phyloP scores from a whole-genome alignment of 2,329 filamentous ascomycete species.

The Falciphora oryzae region DNA sequence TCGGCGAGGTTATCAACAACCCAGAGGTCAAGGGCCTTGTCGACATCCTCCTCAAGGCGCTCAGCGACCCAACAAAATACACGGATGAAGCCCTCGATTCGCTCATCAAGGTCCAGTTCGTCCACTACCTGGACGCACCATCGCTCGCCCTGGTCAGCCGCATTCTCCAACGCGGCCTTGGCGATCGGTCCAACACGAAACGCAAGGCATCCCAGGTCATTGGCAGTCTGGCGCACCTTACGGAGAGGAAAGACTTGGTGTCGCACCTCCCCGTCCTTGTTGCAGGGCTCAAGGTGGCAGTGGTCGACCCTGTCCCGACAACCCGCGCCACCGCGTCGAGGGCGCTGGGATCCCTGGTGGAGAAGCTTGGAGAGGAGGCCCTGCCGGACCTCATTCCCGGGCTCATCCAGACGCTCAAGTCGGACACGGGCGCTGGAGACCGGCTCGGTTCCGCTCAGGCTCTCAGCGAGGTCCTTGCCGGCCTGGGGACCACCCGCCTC shows the following conservation, averaged over 20 bases:
- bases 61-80: conserved; percentile 95
- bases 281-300: conserved; percentile 78
- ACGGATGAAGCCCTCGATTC: conserved; percentile 91
- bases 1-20: conserved; percentile 97
- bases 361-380: conserved; percentile 95
- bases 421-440: conserved; percentile 93
- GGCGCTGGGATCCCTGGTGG: conserved; percentile 90
- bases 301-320: conserved; percentile 93
- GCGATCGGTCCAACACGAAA: conserved; percentile 90
- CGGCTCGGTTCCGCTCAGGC: conserved; percentile 94
- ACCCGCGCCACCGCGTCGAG: conserved; percentile 95
- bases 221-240: conserved; percentile 92
- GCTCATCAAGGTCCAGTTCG: conserved; percentile 96
- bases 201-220: conserved; percentile 96
- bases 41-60: conserved; percentile 84
- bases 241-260: conserved; percentile 89
- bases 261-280: conserved; percentile 89
- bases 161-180: conserved; percentile 87
- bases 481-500: conserved; percentile 82
- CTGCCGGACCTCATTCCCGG: conserved; percentile 95
- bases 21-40: conserved; percentile 94
- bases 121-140: conserved; percentile 96
- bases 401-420: conserved; percentile 96
- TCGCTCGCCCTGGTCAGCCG: conserved; percentile 92
- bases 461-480: conserved; percentile 91